Evolutionary conservation across 768 basidiomycete species (phyloP), one percentile per base, ranked within the genome.

Genomic region (Favolaschia claudopus): DNA sequence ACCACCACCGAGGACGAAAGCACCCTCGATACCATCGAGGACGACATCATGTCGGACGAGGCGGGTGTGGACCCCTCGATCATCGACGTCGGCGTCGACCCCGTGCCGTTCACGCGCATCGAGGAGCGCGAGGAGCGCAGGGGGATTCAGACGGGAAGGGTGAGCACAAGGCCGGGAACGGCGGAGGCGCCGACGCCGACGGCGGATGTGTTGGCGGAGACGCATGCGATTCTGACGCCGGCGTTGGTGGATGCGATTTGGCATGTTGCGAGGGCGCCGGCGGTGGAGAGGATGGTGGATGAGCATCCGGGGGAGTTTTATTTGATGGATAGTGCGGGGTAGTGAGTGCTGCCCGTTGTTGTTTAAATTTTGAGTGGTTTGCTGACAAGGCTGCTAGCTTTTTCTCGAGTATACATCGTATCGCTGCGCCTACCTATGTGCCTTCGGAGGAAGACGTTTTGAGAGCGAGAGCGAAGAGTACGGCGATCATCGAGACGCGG

Each of bases 381-480:
- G 42, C 25, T 19, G 14, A 45, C 39, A 19, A 7, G 25, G 19
- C 38, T 19, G 20, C 39, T 61, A 94, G 92, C 74, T 97, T 98
- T 77, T 96, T 96, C 75, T 80, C 82, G 17, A 86, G 93, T 50
- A 89, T 94, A 12, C 75, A 85, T n/a, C 86, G 94, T 40, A 95
- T 98, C 70, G 92, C 91, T 3, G 72, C 83, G 1, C 81, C 85
- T 0, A 86, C 85, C 14, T 98, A 96, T 68, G 78, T 90, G 0
- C 95, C 95, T 0, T 91, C 87, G 25, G 91, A 93, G 67, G 86
- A 84, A 12, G 95, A 97, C 69, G 89, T 96, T 3, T 77, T 97
- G 24, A 80, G 92, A 29, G 92, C 93, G 24, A 85, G 94, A 63
- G 85, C 87, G 57, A 95, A 95, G 80, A 93, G 87, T 53, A 89